Conservation (phyloP, 768 basidiomycete species). For the Kwoniella heveanensis region DNA sequence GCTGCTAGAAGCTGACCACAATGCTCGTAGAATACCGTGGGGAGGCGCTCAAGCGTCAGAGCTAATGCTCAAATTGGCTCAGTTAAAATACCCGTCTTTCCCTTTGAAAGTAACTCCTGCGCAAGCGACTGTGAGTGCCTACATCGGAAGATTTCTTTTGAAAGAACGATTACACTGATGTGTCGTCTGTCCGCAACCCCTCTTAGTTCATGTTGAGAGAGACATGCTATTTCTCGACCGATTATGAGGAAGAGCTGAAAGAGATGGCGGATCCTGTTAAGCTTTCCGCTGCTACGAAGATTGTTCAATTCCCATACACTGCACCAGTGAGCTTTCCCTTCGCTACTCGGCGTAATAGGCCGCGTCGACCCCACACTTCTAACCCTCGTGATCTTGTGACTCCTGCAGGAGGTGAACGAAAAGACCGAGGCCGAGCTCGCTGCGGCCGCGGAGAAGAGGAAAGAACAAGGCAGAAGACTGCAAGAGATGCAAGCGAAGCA, state of each 20-base stretch:
- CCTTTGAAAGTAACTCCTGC: slow-evolving; percentile 75
- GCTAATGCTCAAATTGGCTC: slow-evolving; percentile 86
- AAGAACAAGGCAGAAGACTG: slow-evolving; percentile 81
- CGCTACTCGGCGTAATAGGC: neutral
- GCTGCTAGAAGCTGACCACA: neutral
- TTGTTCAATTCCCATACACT: slow-evolving; percentile 86
- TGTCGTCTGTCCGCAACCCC: neutral
- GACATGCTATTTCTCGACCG: slow-evolving; percentile 77
- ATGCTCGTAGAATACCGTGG: slow-evolving; percentile 77
- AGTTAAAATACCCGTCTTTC: slow-evolving; percentile 93
- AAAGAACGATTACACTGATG: neutral
- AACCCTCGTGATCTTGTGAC: neutral
- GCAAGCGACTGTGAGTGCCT: slow-evolving; percentile 72
- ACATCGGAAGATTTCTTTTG: neutral
- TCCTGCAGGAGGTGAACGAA: slow-evolving; percentile 63
- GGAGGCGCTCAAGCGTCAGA: slow-evolving; percentile 87
- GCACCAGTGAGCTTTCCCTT: slow-evolving; percentile 49
- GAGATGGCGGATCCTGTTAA: slow-evolving; percentile 68
- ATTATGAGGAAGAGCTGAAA: slow-evolving; percentile 72
- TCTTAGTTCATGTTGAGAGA: slow-evolving; percentile 85
- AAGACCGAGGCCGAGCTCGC: slow-evolving; percentile 90
- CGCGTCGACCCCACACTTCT: neutral
- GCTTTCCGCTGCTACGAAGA: slow-evolving; percentile 67
- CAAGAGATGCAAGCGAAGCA: slow-evolving; percentile 89
- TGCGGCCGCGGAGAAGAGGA: slow-evolving; percentile 72